Percentiles rank a stretch among this genome's conserved stretches.
Evolutionary conservation across 192 early-diverging fungal species (phyloP).

Genomic region (Entomortierella beljakovae): DNA sequence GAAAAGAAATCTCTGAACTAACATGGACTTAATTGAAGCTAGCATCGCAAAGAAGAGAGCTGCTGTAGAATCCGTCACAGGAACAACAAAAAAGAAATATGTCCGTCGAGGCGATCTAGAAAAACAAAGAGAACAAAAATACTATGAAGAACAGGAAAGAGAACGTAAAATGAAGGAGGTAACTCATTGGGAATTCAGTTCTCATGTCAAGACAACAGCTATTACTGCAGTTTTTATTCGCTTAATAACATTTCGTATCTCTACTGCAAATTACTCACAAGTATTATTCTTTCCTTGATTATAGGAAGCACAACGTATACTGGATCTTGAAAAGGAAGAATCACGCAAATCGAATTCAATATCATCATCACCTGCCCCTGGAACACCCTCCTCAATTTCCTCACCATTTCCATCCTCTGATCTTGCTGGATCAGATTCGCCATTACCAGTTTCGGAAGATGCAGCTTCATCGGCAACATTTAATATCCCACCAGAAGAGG

Average conservation of each 20-base stretch:
- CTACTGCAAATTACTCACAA: too few species aligned
- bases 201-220: neutral
- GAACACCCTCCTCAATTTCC: slow-evolving; percentile 4
- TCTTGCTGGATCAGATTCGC: neutral
- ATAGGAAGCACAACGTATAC: slow-evolving; percentile 18
- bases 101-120: slow-evolving; percentile 86
- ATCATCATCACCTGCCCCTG: slow-evolving; percentile 5
- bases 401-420: slow-evolving; percentile 4
- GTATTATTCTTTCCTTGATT: too few species aligned
- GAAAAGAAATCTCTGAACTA: neutral
- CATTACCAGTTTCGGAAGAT: slow-evolving; percentile 22
- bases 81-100: slow-evolving; percentile 77
- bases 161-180: slow-evolving; percentile 63
- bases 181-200: slow-evolving; percentile 9
- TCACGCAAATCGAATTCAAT: slow-evolving; percentile 26
- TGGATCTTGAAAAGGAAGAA: slow-evolving; percentile 17
- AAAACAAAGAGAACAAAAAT: slow-evolving; percentile 67
- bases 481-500: slow-evolving; percentile 79
- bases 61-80: slow-evolving; percentile 49
- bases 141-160: slow-evolving; percentile 63
- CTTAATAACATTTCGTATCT: neutral
- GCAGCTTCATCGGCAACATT: slow-evolving; percentile 40
- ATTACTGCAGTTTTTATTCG: neutral
- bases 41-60: slow-evolving; percentile 84
- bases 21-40: slow-evolving; percentile 76